These are phyloP conservation scores for Golubevia pallescens DNA, from an alignment of 1,284 basidiomycete species.

Conservation along the genomic window DNA sequence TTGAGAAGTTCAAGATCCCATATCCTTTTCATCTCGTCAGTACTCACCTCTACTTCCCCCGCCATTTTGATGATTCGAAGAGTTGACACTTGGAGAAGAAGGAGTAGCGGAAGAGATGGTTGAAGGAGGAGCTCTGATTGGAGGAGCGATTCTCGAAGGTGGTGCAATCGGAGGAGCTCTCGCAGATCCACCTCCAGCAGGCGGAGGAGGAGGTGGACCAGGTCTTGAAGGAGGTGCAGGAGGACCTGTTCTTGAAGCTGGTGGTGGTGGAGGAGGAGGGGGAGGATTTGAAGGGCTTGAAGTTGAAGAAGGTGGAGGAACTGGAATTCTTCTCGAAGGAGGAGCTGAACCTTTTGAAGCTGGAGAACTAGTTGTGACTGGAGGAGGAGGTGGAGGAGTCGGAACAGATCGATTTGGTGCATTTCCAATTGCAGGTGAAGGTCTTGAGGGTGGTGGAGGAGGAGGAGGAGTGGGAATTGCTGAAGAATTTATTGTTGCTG, in stretches of 20 bases:
- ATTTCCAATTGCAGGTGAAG: background rate
- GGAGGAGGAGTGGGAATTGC: background rate
- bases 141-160: background rate
- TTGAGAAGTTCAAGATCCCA: background rate
- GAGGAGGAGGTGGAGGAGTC: background rate
- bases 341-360: background rate
- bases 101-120: background rate
- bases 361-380: background rate
- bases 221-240: slow-evolving; percentile 4
- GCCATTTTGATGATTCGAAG: background rate
- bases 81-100: background rate
- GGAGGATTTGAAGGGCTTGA: background rate
- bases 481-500: background rate
- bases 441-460: background rate
- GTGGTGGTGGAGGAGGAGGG: slow-evolving; percentile 1
- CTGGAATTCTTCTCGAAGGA: background rate
- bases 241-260: background rate
- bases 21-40: background rate
- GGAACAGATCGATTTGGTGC: background rate
- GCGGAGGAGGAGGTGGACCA: background rate
- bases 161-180: background rate
- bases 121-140: background rate
- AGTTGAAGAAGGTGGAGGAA: background rate
- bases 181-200: background rate
- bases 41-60: background rate